Evolutionary conservation across 148 eudicot genomes (phyloP), one percentile per base, ranked within the genome.

Genomic region (Chenopodium formosanum): DNA sequence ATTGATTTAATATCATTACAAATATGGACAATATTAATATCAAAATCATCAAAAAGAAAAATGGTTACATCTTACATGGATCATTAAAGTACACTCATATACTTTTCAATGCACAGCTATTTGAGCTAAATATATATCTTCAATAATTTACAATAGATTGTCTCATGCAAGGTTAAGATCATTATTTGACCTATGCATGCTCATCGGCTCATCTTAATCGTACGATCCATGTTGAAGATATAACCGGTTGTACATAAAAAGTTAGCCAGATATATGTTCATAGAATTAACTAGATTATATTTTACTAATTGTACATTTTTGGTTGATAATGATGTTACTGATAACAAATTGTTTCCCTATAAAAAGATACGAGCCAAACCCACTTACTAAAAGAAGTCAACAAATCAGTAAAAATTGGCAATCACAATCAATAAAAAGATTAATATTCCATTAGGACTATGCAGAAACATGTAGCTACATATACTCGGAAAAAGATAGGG

Each of bases 351-450:
- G 52, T 1, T 3, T 56, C 32, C 12, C 60, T 74, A 50, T 2
- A 71, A 4, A 74, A 23, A 27, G 16, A 48, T 22, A 52, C n/a
- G 27, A 70, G 82, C 75, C 82, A 79, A 79, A 34, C 75, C 82
- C 82, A 79, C 75, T 79, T 44, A 47, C 40, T 50, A 52, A 68
- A 9, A 11, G 70, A 70, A 70, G 82, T 79, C 82, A 70, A 70
- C 17, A 79, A 23, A 78, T 44, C 50, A 78, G 53, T 65, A 16
- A 78, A 32, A 31, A 69, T n/a, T 52, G 75, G 66, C 67, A 14
- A 79, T 79, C 81, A 69, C 13, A 70, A 69, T 68, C 50, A 77
- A 56, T 12, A 66, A 40, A 79, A 67, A 48, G 46, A 78, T 66
- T 13, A 78, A 64, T 56, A 60, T 77, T 77, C 53, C 71, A 77